These are phyloP conservation scores for Inonotus hispidus DNA, from an alignment of 1,284 basidiomycete genomes.

Conservation along the genomic window DNA sequence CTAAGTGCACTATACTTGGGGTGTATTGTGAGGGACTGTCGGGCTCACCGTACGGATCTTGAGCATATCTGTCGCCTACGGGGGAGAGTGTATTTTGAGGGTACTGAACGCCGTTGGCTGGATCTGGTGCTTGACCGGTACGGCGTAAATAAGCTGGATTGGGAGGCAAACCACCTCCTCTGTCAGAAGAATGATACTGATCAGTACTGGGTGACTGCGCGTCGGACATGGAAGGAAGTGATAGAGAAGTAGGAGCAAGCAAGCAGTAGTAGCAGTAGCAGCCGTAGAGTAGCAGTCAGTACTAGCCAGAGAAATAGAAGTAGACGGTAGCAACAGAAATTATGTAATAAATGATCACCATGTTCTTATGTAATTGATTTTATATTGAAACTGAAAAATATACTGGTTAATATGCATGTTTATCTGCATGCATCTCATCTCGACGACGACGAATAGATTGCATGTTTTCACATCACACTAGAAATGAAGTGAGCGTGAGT, in stretches of 20 bases:
- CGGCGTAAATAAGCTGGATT: conserved; percentile 3
- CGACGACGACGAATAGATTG: too few species aligned
- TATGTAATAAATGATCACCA: too few species aligned
- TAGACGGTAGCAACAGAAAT: background rate
- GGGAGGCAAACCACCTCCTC: background rate
- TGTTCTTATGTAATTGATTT: too few species aligned
- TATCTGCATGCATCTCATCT: too few species aligned
- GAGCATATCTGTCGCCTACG: background rate
- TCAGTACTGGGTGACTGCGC: background rate
- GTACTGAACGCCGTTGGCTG: background rate
- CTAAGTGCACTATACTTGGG: background rate
- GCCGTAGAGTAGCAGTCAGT: too few species aligned
- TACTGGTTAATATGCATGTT: too few species aligned
- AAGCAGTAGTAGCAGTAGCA: too few species aligned
- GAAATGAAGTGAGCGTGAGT: too few species aligned
- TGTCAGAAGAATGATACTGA: background rate
- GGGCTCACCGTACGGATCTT: background rate
- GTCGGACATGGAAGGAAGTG: background rate
- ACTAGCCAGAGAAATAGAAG: too few species aligned
- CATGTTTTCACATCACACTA: too few species aligned
- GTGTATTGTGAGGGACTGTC: background rate
- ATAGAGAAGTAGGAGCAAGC: too few species aligned
- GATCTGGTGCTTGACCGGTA: background rate
- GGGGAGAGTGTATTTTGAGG: background rate
- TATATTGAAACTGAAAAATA: too few species aligned